Base-by-base conservation (phyloP, 306 rosid genomes). In the Medicago ruthenica region DNA sequence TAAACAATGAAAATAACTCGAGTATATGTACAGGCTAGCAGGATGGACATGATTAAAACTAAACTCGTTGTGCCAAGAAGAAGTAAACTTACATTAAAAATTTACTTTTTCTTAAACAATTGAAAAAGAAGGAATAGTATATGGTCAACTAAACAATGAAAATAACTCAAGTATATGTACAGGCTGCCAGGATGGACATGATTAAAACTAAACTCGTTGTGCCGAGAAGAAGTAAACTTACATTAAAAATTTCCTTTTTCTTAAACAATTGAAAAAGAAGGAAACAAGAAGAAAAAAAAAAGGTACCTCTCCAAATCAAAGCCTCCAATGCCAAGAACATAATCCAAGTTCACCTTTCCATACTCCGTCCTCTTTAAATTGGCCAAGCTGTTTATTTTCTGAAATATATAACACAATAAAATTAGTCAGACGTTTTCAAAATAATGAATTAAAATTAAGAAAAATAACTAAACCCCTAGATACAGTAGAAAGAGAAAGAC, bases 241-340 rank as follows among this genome's bases (percentile, higher is more conserved):
- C 55, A 70, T 20, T 65, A 41, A 21, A 16, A 40, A 57, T 36
- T 53, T 70, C 36, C 24, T 45, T 50, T 61, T 75, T 47, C 64
- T 51, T 22, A 18, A 76, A 75, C 15, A n/a, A 61, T 27, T 45
- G 16, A 10, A 64, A 53, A 60, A 58, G 9, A 55, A 75, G 36
- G 74, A 82, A 80, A 81, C 54, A 73, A 80, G 24, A 78, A n/a
- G 21, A 65, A 75, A 62, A 57, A 21, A 61, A 75, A 62, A 57
- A 21, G 51, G 39, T 81, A 95, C 99, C 99, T 95, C 86, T 95
- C 97, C 90, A 95, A 81, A 85, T 95, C 97, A 84, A 90, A 95
- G 48, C 99, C 99, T 42, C 99, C 99, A 42, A 95, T 86, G 51
- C 99, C 99, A 84, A 95, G 99, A 75, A 90, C 97, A 79, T 95